phyloP scores from a whole-genome alignment of 2,329 filamentous ascomycete genomes.

The Penicillium sp. region DNA sequence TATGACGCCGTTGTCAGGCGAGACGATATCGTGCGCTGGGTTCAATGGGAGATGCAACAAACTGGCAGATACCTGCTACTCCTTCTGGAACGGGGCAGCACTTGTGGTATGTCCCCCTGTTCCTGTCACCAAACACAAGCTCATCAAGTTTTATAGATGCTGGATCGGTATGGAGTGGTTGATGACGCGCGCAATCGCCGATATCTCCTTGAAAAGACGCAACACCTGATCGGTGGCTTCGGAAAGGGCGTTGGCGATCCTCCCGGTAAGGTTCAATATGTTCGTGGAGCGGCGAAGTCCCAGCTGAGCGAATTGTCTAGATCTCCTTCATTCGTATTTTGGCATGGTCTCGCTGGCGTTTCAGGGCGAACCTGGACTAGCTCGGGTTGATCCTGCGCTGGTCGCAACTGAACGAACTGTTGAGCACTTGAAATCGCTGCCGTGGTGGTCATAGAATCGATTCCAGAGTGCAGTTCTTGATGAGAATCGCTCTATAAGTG shows the following conservation, averaged over 20 bases:
- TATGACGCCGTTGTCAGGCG: slow-evolving; percentile 25
- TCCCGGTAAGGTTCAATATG: slow-evolving; percentile 56
- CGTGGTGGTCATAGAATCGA: slow-evolving; percentile 33
- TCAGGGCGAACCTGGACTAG: slow-evolving; percentile 69
- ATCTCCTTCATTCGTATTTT: slow-evolving; percentile 86
- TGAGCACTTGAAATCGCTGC: slow-evolving; percentile 43
- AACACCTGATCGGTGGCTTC: slow-evolving; percentile 83
- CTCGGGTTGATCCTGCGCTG: slow-evolving; percentile 71
- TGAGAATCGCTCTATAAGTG: no score
- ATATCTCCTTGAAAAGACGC: slow-evolving; percentile 82
- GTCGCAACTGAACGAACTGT: slow-evolving; percentile 65
- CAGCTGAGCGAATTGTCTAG: slow-evolving; percentile 37
- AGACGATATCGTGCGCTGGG: slow-evolving; percentile 61
- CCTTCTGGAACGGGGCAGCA: slow-evolving; percentile 83
- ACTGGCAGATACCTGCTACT: slow-evolving; percentile 90
- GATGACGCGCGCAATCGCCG: slow-evolving; percentile 63
- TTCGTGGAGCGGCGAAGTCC: background rate
- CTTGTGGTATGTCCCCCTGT: slow-evolving; percentile 43
- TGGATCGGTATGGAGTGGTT: slow-evolving; percentile 61
- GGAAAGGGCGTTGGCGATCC: slow-evolving; percentile 69
- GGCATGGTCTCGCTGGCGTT: slow-evolving; percentile 78
- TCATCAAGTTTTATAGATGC: slow-evolving; percentile 50
- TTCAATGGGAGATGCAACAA: slow-evolving; percentile 94
- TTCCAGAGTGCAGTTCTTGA: background rate
- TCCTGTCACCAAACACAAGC: background rate